A percentile compares a stretch with the other conserved stretches of the same genome.
Conservation (phyloP, 2,329 filamentous ascomycete species). For the Epichloe typhina region DNA sequence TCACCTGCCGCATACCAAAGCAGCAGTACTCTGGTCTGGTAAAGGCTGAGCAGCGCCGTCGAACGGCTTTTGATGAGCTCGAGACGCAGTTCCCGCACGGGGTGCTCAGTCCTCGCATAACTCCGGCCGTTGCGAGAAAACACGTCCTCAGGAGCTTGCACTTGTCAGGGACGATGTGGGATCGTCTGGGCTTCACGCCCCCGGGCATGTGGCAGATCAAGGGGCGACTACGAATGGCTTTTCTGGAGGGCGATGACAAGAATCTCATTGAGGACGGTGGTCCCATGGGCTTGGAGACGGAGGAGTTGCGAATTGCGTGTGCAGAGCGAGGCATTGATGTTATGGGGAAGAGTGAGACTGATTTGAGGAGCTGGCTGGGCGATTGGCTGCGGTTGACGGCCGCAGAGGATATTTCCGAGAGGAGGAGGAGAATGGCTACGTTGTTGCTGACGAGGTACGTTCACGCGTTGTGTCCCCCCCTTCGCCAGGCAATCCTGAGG, state of each 20-base stretch:
- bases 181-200: conserved; percentile 34
- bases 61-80: conserved; percentile 32
- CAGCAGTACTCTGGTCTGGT: conserved; percentile 51
- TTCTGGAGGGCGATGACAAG: conserved; percentile 57
- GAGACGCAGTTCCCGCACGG: conserved; percentile 20
- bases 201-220: conserved; percentile 38
- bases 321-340: conserved; percentile 54
- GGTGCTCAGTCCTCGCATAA: conserved; percentile 20
- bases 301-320: conserved; percentile 58
- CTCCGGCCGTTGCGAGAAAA: conserved; percentile 15
- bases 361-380: conserved; percentile 33
- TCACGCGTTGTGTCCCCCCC: neutral
- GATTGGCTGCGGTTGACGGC: conserved; percentile 36
- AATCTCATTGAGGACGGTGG: conserved; percentile 54
- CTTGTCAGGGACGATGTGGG: conserved; percentile 35
- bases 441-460: conserved; percentile 29
- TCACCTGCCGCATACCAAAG: conserved; percentile 67
- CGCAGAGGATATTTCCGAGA: conserved; percentile 22
- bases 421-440: conserved; percentile 25
- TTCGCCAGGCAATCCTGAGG: neutral
- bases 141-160: conserved; percentile 31
- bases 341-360: conserved; percentile 41
- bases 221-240: conserved; percentile 42
- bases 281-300: conserved; percentile 35
- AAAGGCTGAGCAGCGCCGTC: conserved; percentile 39